These are phyloP conservation scores for Nicotiana noctiflora DNA, from an alignment of 257 asterid genomes.

Conservation along the genomic window DNA sequence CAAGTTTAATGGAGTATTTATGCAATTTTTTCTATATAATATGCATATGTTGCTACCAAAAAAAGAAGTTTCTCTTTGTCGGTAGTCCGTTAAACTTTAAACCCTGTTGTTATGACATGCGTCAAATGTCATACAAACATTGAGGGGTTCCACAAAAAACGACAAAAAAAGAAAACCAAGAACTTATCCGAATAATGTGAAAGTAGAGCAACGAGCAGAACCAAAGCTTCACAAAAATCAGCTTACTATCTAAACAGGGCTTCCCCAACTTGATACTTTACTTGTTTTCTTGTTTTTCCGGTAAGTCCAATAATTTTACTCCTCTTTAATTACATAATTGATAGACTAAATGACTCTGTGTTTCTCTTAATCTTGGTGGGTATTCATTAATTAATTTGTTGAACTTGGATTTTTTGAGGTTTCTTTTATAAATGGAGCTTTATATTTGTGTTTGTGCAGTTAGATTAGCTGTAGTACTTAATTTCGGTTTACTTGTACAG, in stretches of 20 bases:
- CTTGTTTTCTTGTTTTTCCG: background rate
- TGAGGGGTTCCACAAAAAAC: no score
- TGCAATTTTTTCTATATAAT: no score
- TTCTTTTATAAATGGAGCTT: background rate
- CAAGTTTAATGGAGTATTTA: no score
- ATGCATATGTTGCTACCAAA: background rate
- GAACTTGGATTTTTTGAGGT: background rate
- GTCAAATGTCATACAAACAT: background rate
- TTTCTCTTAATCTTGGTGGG: conserved; percentile 6
- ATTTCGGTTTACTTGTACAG: background rate
- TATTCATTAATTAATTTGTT: background rate
- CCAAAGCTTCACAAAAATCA: background rate
- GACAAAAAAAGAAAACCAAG: background rate
- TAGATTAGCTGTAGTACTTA: background rate
- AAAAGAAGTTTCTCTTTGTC: background rate
- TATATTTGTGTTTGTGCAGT: background rate
- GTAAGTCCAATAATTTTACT: background rate
- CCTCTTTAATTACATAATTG: background rate
- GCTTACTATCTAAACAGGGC: background rate
- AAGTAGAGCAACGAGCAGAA: background rate
- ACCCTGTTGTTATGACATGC: background rate
- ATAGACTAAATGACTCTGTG: no score
- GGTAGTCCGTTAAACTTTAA: background rate
- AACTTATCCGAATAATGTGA: background rate
- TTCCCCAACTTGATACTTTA: background rate